Evolutionary conservation across 1,284 basidiomycete species (phyloP), one percentile per base, ranked within the genome.

Genomic region (Malassezia globosa): DNA sequence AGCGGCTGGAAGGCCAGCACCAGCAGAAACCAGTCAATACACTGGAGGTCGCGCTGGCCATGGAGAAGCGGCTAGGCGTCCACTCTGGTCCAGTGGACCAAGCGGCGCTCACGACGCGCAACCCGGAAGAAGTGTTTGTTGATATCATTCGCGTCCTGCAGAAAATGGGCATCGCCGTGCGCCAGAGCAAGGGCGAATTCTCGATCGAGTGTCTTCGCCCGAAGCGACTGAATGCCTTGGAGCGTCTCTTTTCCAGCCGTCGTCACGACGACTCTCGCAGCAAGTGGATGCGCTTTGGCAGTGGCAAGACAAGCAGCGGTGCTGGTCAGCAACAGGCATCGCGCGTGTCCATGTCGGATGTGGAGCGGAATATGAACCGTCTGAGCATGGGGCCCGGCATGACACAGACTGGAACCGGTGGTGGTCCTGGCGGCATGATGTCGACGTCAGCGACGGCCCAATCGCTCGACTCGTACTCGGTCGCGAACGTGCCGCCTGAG

Each of bases 11-110:
- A 23, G 41, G 41, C 26, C 48, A 13, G 46, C 42, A 34, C 14
- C 37, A 29, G 37, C 7, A 16, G 13, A 44, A 57, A 19, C 35
- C 10, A 21, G 13, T 21, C n/a, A 37, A 16, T 31, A 22, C 29
- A 18, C 16, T 42, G 3, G 41, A 42, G 16, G 31, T 26, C n/a
- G 24, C 24, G n/a, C 13, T 18, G 27, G 27, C 16, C 27, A 11
- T 31, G 41, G 41, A 42, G 29, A 31, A 34, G 14, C 48, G 53
- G 5, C 75, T 96, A 44, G 81, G 86, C 13, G 79, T 85, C 35
- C 92, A 96, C 67, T 83, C 86, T 58, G 90, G 92, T 58, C 83
- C 90, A 1, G 84, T 97, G 23, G 92, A 96, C 72, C 84, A 87
- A 66, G 83, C 83, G 19, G 92, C 84, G 33, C 80, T 96, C 56